These are phyloP conservation scores for Suillus luteus DNA, from an alignment of 768 basidiomycete genomes.

Conservation along the genomic window DNA sequence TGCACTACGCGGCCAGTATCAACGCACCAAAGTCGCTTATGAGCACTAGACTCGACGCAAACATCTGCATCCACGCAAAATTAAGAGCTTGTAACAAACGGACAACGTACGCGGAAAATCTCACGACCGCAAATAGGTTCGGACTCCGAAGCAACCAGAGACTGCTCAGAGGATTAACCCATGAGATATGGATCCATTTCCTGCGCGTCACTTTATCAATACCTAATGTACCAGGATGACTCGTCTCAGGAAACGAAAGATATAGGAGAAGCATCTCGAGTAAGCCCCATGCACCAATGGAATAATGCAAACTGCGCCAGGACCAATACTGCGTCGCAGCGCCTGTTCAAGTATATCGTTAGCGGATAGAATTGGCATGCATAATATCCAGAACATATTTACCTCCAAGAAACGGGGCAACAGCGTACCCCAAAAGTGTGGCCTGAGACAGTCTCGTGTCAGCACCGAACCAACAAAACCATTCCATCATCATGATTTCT, in stretches of 20 bases:
- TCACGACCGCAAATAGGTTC: conserved; percentile 29
- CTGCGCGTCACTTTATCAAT: conserved; percentile 25
- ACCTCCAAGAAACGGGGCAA: conserved; percentile 59
- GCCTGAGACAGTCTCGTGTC: conserved; percentile 21
- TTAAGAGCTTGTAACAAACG: not conserved
- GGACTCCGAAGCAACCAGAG: conserved; percentile 33
- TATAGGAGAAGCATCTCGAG: conserved; percentile 27
- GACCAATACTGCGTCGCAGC: conserved; percentile 54
- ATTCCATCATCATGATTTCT: conserved; percentile 12
- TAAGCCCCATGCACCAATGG: conserved; percentile 42
- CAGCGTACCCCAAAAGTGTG: conserved; percentile 52
- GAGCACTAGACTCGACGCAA: conserved; percentile 37
- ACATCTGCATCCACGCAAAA: conserved; percentile 36
- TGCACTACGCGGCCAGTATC: not conserved
- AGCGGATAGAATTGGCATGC: not conserved
- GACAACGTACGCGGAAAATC: not conserved
- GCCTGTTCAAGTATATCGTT: conserved; percentile 27
- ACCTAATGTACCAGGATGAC: conserved; percentile 34
- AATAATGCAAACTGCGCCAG: conserved; percentile 56
- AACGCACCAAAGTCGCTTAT: conserved; percentile 39
- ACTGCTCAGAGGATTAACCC: conserved; percentile 36
- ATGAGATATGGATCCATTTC: conserved; percentile 18
- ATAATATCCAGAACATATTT: conserved; percentile 1
- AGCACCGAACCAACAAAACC: not conserved
- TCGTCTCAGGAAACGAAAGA: conserved; percentile 36